phyloP scores from a whole-genome alignment of 2,329 filamentous ascomycete genomes.

The Epichloe aotearoae region DNA sequence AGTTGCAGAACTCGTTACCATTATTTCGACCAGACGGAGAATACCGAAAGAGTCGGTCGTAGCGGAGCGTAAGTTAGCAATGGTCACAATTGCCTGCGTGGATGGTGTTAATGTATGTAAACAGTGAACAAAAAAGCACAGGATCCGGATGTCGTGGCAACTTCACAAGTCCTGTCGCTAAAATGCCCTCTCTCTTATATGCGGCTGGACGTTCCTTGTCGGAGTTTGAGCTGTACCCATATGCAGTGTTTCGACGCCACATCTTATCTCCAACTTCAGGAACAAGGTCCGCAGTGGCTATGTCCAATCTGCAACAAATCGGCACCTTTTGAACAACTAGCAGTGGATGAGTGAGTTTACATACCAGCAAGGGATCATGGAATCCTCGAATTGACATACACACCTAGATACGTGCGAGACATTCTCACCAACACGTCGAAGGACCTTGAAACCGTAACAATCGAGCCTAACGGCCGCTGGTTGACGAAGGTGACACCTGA shows the following conservation, averaged over 20 bases:
- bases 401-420: conserved; percentile 63
- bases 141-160: conserved; percentile 81
- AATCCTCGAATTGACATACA: neutral
- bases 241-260: conserved; percentile 91
- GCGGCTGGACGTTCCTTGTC: conserved; percentile 66
- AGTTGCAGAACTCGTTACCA: conserved; percentile 56
- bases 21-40: conserved; percentile 51
- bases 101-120: conserved; percentile 1
- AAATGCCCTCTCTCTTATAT: conserved; percentile 87
- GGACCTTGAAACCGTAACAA: conserved; percentile 70
- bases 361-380: neutral
- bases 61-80: conserved; percentile 54
- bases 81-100: conserved; percentile 6
- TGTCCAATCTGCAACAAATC: conserved; percentile 86
- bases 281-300: conserved; percentile 93
- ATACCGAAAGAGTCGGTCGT: conserved; percentile 74
- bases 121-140: conserved; percentile 67
- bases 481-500: conserved; percentile 24
- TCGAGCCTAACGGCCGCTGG: conserved; percentile 82
- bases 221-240: conserved; percentile 69
- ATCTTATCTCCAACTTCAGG: conserved; percentile 84
- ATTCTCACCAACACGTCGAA: conserved; percentile 64
- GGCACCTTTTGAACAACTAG: conserved; percentile 67
- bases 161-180: conserved; percentile 75
- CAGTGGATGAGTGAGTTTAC: conserved; percentile 65